Percentiles rank a stretch among this genome's conserved stretches.
phyloP scores from a whole-genome alignment of 1,284 basidiomycete species.

The Melampsora abietis-canadensis region DNA sequence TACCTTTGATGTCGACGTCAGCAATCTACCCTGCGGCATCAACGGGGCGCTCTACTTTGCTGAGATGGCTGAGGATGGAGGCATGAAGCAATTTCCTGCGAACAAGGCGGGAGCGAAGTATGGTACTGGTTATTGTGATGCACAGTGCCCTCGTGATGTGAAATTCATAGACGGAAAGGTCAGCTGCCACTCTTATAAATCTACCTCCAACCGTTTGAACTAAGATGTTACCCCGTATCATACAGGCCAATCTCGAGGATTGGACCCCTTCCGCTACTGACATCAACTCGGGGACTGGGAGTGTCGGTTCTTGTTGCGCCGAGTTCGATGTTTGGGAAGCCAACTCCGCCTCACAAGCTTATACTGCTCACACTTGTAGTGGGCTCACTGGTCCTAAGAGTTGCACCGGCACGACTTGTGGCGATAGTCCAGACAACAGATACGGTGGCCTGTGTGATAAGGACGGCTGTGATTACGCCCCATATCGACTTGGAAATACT shows the following conservation, averaged over 20 bases:
- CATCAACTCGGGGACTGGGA: constrained; percentile 56
- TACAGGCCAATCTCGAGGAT: constrained; percentile 50
- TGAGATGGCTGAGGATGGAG: constrained; percentile 51
- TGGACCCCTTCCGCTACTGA: constrained; percentile 46
- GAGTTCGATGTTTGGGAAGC: constrained; percentile 57
- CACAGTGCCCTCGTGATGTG: constrained; percentile 57
- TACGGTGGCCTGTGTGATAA: constrained; percentile 8
- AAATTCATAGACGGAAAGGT: constrained; percentile 56
- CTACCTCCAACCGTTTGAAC: too few species aligned
- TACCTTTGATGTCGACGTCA: constrained; percentile 32
- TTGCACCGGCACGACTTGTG: constrained; percentile 8
- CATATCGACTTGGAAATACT: constrained; percentile 5
- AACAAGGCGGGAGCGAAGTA: constrained; percentile 34
- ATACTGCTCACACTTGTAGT: constrained; percentile 13
- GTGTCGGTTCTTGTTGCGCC: constrained; percentile 57
- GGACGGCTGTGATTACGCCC: constrained; percentile 21
- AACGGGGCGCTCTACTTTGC: constrained; percentile 56
- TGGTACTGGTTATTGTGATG: constrained; percentile 53
- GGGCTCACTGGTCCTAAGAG: background rate
- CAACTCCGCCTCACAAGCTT: constrained; percentile 24
- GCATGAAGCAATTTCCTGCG: constrained; percentile 35
- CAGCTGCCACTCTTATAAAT: too few species aligned
- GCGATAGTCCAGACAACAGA: background rate
- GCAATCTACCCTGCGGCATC: constrained; percentile 44
- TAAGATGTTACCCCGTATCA: too few species aligned